phyloP scores from a whole-genome alignment of 495 filamentous ascomycete genomes.

The Talaromyces trachyspermus region DNA sequence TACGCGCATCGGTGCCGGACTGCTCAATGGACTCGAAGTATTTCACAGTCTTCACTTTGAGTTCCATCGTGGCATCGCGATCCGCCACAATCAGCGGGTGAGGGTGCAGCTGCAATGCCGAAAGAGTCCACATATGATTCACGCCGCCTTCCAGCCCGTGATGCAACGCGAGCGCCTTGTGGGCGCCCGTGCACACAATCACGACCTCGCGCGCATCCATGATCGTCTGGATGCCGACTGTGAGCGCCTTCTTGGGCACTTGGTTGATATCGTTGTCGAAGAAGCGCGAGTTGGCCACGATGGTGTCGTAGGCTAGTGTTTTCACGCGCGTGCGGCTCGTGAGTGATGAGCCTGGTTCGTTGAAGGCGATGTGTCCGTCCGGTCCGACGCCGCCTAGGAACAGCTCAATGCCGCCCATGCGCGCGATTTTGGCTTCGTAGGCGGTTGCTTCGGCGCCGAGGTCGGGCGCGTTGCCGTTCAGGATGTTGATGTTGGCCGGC shows the following conservation, averaged over 20 bases:
- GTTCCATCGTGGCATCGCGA: slow-evolving; percentile 75
- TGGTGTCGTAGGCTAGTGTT: slow-evolving; percentile 81
- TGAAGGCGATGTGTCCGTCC: slow-evolving; percentile 86
- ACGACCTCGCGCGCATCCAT: slow-evolving; percentile 78
- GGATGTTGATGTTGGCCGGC: slow-evolving; percentile 74
- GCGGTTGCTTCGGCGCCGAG: slow-evolving; percentile 67
- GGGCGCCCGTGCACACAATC: slow-evolving; percentile 70
- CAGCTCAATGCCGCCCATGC: slow-evolving; percentile 71
- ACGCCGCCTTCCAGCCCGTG: slow-evolving; percentile 75
- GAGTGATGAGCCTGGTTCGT: slow-evolving; percentile 78
- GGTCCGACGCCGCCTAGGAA: slow-evolving; percentile 81
- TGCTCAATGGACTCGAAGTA: slow-evolving; percentile 56
- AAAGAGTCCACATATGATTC: slow-evolving; percentile 87
- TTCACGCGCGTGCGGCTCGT: slow-evolving; percentile 75
- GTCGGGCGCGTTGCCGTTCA: slow-evolving; percentile 74
- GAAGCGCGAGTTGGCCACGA: slow-evolving; percentile 78
- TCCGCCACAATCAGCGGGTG: slow-evolving; percentile 78
- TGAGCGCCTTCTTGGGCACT: slow-evolving; percentile 78
- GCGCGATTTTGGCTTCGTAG: slow-evolving; percentile 73
- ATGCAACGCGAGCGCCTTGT: slow-evolving; percentile 75
- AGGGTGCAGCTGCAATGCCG: slow-evolving; percentile 69
- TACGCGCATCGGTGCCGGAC: slow-evolving; percentile 48
- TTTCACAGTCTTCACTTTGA: slow-evolving; percentile 82
- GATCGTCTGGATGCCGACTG: slow-evolving; percentile 81
- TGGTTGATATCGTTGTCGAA: slow-evolving; percentile 64